These are phyloP conservation scores for Exophiala alcalophila DNA, from an alignment of 2,329 filamentous ascomycete species.

Conservation along the genomic window DNA sequence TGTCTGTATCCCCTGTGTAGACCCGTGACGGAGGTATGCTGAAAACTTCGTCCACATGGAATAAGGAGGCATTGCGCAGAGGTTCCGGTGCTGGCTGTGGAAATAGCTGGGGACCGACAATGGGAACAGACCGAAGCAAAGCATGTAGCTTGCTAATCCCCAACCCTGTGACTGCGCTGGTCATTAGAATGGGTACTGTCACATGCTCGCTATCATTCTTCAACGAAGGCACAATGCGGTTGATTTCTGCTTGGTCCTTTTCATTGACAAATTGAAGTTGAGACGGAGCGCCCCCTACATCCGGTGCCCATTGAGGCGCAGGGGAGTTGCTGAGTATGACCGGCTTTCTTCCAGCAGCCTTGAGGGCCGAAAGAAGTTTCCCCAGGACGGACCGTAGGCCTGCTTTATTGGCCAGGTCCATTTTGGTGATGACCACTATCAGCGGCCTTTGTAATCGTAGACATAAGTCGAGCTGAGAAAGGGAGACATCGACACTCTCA, in stretches of 20 bases:
- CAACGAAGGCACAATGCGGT: constrained; percentile 50
- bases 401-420: constrained; percentile 75
- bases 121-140: constrained; percentile 70
- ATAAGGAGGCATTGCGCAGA: constrained; percentile 58
- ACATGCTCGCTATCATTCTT: constrained; percentile 38
- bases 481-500: constrained; percentile 61
- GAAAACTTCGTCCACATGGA: constrained; percentile 90
- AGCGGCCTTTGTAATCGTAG: constrained; percentile 75
- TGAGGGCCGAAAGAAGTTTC: constrained; percentile 73
- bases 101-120: not conserved
- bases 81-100: constrained; percentile 35
- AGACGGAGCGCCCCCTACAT: constrained; percentile 49
- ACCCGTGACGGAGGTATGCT: constrained; percentile 65
- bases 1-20: constrained; percentile 37
- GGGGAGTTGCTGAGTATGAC: constrained; percentile 57
- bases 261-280: constrained; percentile 58
- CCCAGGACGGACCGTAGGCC: constrained; percentile 68
- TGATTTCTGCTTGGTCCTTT: constrained; percentile 58
- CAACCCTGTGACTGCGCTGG: constrained; percentile 78
- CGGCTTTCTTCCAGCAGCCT: constrained; percentile 69
- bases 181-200: constrained; percentile 79
- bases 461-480: constrained; percentile 80
- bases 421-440: constrained; percentile 81
- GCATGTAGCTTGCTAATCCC: constrained; percentile 81
- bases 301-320: constrained; percentile 10